Evolutionary conservation across 2,329 filamentous ascomycete species (phyloP).

Genomic region (Diaporthe velutina): DNA sequence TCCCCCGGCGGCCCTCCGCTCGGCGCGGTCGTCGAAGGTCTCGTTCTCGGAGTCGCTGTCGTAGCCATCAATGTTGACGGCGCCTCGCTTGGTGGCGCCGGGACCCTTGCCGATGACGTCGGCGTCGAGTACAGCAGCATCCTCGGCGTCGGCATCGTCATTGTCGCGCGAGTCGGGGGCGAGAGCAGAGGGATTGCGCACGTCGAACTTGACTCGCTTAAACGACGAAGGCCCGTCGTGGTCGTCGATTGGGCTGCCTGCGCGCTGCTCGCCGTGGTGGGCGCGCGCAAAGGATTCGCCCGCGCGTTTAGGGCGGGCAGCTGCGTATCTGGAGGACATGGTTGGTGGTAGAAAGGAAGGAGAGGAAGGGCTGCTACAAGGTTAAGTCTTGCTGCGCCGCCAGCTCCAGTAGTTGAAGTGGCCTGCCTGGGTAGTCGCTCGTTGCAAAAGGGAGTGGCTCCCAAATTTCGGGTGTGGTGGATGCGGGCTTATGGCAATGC

Average conservation of each 20-base stretch:
- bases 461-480: conserved; percentile 17
- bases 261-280: conserved; percentile 70
- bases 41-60: conserved; percentile 95
- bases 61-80: conserved; percentile 96
- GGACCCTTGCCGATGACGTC: conserved; percentile 90
- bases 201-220: conserved; percentile 92
- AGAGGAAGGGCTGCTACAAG: neutral
- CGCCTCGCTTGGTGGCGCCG: conserved; percentile 86
- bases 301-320: conserved; percentile 84
- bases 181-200: conserved; percentile 93
- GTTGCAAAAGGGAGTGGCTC: neutral
- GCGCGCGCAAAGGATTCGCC: conserved; percentile 85
- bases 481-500: conserved; percentile 22
- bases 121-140: conserved; percentile 81
- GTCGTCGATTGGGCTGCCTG: conserved; percentile 50
- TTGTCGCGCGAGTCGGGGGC: conserved; percentile 84
- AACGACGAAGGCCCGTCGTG: conserved; percentile 53
- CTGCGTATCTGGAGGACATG: conserved; percentile 71
- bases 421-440: neutral
- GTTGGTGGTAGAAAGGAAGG: neutral
- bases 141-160: conserved; percentile 62
- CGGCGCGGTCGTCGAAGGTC: conserved; percentile 82
- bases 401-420: neutral
- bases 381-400: neutral
- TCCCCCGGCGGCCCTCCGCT: conserved; percentile 63